Base-by-base conservation (phyloP, 306 rosid species). In the Castanospermum australe region DNA sequence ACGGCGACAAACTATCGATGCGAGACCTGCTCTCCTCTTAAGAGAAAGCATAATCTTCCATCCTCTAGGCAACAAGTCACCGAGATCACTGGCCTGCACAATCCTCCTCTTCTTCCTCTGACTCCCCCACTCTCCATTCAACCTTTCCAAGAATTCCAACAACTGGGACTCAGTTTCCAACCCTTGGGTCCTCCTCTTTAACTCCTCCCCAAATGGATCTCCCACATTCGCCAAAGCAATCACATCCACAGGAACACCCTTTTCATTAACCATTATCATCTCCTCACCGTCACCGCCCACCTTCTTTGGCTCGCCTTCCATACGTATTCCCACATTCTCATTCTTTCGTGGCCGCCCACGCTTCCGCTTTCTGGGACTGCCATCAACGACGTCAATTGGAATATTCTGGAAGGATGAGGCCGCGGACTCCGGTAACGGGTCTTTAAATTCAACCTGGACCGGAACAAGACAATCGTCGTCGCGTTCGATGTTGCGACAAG, bases 341-440 rank as follows among this genome's bases (percentile, higher is more conserved):
- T 73, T 66, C 90, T 83, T 91, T 1, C 93, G 78, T 8, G 97
- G 96, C 84, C 96, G 86, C 50, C 97, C 98, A 33, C 97, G 91
- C 90, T 87, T 90, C 64, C 98, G 83, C 87, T 86, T 86, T 41
- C 47, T 72, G 63, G 60, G 66, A 28, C 44, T 6, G 11, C 20
- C 24, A 1, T 59, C 79, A 4, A 47, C 77, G 14, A 81, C 38
- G 7, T 60, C 77, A 42, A 79, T 45, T 4, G 89, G 77, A 66
- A 75, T 48, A 60, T 32, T 38, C 42, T 22, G 80, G 8, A 36
- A 11, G 44, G 69, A 14, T 4, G 21, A 18, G 0, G 62, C 47
- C n/a, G 44, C 57, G 4, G 75, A 17, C 7, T 57, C 80, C 0
- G 70, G 78, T 17, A 45, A 60, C 6, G 80, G 71, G 18, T 70